Evolutionary conservation across 306 rosid genomes (phyloP).

Genomic region (Argentina anserina): DNA sequence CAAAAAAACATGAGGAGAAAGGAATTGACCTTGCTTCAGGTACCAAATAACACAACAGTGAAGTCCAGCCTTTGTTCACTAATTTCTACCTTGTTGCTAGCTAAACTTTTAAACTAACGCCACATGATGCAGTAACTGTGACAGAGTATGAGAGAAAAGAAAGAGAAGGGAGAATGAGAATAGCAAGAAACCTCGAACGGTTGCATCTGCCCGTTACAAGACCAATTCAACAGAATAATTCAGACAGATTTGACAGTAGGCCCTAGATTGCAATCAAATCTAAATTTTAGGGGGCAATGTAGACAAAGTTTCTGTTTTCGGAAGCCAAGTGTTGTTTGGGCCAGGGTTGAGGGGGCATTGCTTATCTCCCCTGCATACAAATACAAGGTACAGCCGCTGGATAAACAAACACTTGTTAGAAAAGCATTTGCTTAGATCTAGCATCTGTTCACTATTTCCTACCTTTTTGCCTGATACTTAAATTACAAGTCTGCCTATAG

Average conservation of each 20-base stretch:
- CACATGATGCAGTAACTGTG: not conserved
- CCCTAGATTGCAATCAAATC: not conserved
- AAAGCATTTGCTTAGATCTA: not conserved
- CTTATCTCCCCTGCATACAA: not conserved
- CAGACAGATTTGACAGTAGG: not conserved
- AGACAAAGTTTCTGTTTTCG: not conserved
- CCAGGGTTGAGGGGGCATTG: not conserved
- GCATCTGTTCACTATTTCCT: not conserved
- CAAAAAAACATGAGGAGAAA: not conserved
- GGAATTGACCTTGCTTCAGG: not conserved
- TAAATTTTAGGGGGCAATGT: not conserved
- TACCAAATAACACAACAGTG: not conserved
- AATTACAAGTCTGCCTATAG: not conserved
- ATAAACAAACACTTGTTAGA: not conserved
- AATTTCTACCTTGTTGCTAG: no score
- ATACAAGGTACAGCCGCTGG: not conserved
- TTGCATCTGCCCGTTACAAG: not conserved
- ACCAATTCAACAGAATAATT: not conserved
- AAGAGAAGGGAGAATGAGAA: not conserved
- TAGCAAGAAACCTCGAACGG: not conserved
- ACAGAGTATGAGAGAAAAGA: not conserved
- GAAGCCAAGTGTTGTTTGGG: not conserved
- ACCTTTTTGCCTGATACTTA: not conserved
- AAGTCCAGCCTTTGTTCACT: not conserved
- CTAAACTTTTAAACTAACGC: no score